These are phyloP conservation scores for Lagenidium giganteum DNA, from an alignment of 352 stramenopile genomes.

Conservation along the genomic window DNA sequence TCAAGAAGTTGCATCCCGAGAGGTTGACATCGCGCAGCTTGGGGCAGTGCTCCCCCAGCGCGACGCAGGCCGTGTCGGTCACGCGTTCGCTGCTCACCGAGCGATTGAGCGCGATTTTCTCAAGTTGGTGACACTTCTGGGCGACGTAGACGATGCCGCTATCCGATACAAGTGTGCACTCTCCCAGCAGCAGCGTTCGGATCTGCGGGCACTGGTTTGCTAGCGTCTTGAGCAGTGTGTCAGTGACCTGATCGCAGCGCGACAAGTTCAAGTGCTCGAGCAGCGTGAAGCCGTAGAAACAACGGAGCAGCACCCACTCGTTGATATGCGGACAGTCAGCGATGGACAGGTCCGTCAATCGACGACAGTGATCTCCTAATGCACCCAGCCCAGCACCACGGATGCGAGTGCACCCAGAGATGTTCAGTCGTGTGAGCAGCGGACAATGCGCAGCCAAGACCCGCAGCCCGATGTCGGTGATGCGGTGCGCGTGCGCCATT, in stretches of 20 bases:
- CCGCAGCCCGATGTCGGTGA: slow-evolving; percentile 58
- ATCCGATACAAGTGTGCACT: slow-evolving; percentile 83
- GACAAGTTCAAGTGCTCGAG: slow-evolving; percentile 60
- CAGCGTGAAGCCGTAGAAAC: slow-evolving; percentile 45
- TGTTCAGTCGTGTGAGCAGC: slow-evolving; percentile 41
- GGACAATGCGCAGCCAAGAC: slow-evolving; percentile 42
- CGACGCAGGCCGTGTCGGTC: slow-evolving; percentile 85
- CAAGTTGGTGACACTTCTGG: slow-evolving; percentile 60
- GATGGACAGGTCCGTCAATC: slow-evolving; percentile 30
- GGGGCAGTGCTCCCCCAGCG: slow-evolving; percentile 63
- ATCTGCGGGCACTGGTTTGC: slow-evolving; percentile 65
- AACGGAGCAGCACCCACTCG: slow-evolving; percentile 69
- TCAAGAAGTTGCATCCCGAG: slow-evolving; percentile 82
- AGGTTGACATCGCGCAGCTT: slow-evolving; percentile 58
- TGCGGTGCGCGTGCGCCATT: slow-evolving; percentile 29
- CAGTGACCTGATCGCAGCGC: slow-evolving; percentile 76
- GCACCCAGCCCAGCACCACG: slow-evolving; percentile 55
- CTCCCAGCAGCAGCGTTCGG: slow-evolving; percentile 58
- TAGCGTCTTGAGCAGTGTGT: slow-evolving; percentile 82
- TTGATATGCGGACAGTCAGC: slow-evolving; percentile 50
- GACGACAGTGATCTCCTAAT: slow-evolving; percentile 51
- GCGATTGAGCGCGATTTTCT: slow-evolving; percentile 65
- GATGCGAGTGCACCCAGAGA: slow-evolving; percentile 37
- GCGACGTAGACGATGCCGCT: slow-evolving; percentile 79
- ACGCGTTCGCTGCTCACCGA: slow-evolving; percentile 64